These are phyloP conservation scores for Chytriomyces sp. DNA, from an alignment of 192 early-diverging fungal genomes.

Conservation along the genomic window DNA sequence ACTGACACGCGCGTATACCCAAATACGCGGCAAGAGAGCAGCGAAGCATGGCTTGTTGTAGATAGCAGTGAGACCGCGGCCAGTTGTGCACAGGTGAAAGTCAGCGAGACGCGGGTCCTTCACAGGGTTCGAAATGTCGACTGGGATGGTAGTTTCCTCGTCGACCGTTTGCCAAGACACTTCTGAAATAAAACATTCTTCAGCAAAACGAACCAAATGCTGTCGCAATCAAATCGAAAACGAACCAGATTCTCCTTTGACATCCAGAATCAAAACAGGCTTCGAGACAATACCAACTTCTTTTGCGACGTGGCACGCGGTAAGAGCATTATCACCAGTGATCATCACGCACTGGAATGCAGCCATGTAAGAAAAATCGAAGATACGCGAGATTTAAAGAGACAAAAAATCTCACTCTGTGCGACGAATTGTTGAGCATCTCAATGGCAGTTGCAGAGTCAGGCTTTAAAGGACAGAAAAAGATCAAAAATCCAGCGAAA, in stretches of 20 bases:
- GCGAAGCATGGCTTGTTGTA: conserved; percentile 51
- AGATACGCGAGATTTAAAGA: background rate
- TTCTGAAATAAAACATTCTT: conserved; percentile 25
- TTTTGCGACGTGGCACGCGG: conserved; percentile 93
- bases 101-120: conserved; percentile 58
- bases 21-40: conserved; percentile 56
- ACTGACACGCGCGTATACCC: conserved; percentile 96
- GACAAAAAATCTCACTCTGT: conserved; percentile 64
- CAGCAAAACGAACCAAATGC: background rate
- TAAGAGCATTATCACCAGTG: conserved; percentile 98
- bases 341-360: conserved; percentile 88
- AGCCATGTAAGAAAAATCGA: conserved; percentile 6
- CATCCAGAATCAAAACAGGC: conserved; percentile 87
- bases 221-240: background rate
- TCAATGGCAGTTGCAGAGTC: conserved; percentile 84
- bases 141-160: conserved; percentile 63
- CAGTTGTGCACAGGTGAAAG: conserved; percentile 96
- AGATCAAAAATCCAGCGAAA: conserved; percentile 98
- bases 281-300: conserved; percentile 91
- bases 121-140: conserved; percentile 54
- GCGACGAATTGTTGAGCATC: conserved; percentile 94
- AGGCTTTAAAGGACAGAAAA: conserved; percentile 95
- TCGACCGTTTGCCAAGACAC: conserved; percentile 86
- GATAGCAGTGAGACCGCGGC: conserved; percentile 78
- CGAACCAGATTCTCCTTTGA: conserved; percentile 57